Base-by-base conservation (phyloP, 306 rosid genomes). In the Inga oerstediana region DNA sequence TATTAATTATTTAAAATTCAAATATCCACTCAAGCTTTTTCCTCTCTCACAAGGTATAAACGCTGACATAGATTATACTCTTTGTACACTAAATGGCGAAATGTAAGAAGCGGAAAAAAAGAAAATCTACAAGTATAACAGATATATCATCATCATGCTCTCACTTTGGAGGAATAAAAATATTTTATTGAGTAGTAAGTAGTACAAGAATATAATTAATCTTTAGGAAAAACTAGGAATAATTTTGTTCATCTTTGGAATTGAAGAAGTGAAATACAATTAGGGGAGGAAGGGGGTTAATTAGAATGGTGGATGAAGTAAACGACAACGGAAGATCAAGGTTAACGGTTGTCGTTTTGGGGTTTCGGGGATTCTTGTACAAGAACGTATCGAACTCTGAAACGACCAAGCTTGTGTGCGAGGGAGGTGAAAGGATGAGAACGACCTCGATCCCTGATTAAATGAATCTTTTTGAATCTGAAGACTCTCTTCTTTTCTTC, bases 401-500 rank as follows among this genome's bases (percentile, higher is more conserved):
- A 70, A 19, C 74, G 51, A 13, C 17, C 74, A 41, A 70, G 74
- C 52, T 70, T 41, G 74, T 52, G 34, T 4, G 74, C 74, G 34
- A 70, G 34, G 34, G 52, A 70, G 27, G 16, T 24, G 6, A 70
- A 24, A 24, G 27, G 27, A 24, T 0, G 4, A 17, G 74, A 41
- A 41, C n/a, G 49, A n/a, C 67, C 74, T 17, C 74, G 51, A 69
- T 9, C 17, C 16, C 74, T 70, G 16, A 10, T 70, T 41, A 34
- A 70, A 70, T 41, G 27, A 43, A 70, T 22, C 32, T n/a, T 70
- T 1, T 20, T 20, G 45, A 20, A 10, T 70, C 51, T 70, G 9
- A 39, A 70, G 1, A 19, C 12, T 5, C 17, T 20, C 6, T 41
- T 41, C 74, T 41, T 39, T 4, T 7, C 8, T 16, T 56, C 24